phyloP scores from a whole-genome alignment of 2,329 filamentous ascomycete species.

The Graphiopsis chlorocephala region DNA sequence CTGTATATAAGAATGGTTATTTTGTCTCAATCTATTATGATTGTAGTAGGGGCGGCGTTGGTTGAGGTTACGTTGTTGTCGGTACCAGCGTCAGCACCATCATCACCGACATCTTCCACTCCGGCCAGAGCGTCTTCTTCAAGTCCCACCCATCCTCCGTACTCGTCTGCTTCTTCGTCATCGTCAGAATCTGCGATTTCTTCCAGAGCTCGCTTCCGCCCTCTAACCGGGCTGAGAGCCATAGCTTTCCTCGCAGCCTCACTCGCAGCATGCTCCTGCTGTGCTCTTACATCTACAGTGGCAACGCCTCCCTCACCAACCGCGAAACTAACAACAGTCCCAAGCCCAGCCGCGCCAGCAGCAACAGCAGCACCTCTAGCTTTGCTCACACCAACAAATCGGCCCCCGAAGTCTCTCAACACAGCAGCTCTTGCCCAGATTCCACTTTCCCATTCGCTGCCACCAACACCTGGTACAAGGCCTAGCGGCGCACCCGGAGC shows the following conservation, averaged over 20 bases:
- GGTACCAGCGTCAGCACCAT: background rate
- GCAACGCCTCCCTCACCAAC: slow-evolving; percentile 35
- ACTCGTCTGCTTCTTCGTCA: slow-evolving; percentile 63
- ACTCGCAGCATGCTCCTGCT: background rate
- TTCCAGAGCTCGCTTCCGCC: slow-evolving; percentile 56
- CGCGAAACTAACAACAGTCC: slow-evolving; percentile 50
- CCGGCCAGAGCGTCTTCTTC: slow-evolving; percentile 55
- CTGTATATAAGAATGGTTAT: background rate
- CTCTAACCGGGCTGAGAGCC: slow-evolving; percentile 7
- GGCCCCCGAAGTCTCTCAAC: slow-evolving; percentile 66
- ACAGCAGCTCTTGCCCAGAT: slow-evolving; percentile 71
- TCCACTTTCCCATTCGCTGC: slow-evolving; percentile 75
- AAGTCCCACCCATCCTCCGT: slow-evolving; percentile 70
- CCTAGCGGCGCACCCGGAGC: slow-evolving; percentile 42
- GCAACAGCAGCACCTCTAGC: slow-evolving; percentile 39
- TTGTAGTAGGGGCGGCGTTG: background rate
- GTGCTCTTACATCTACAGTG: background rate
- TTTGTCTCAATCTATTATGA: background rate
- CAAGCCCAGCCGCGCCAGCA: slow-evolving; percentile 42
- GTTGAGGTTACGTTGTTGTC: background rate
- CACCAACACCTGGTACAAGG: slow-evolving; percentile 71
- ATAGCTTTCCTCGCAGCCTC: slow-evolving; percentile 2
- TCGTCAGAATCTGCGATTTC: slow-evolving; percentile 61
- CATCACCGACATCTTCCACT: slow-evolving; percentile 19
- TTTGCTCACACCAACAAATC: slow-evolving; percentile 47